Conservation (phyloP, 495 filamentous ascomycete genomes). For the Tetracladium marchalianum region DNA sequence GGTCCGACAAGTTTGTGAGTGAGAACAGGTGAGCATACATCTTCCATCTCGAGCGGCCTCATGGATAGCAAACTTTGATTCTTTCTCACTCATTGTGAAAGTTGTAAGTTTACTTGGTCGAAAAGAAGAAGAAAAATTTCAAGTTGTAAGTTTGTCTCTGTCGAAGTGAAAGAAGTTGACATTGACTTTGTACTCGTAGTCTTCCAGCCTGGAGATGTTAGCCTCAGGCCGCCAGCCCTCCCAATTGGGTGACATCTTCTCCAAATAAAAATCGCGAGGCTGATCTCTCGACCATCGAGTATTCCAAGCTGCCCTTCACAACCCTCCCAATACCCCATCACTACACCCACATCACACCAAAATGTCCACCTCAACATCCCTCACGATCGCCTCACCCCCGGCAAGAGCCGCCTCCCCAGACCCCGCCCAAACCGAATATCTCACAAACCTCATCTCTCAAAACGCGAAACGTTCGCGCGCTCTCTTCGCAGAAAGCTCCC, state of each 20-base stretch:
- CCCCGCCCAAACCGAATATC: constrained; percentile 7
- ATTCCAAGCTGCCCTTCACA: background rate
- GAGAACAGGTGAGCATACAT: constrained; percentile 39
- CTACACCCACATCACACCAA: background rate
- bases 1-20: background rate
- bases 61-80: constrained; percentile 73
- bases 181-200: too few species aligned
- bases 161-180: background rate
- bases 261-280: constrained; percentile 1
- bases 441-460: constrained; percentile 32
- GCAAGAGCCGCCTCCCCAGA: constrained; percentile 18
- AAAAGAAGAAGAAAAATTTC: background rate
- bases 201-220: background rate
- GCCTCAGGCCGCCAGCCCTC: too few species aligned
- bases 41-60: constrained; percentile 82
- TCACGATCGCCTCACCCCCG: constrained; percentile 23
- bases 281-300: background rate
- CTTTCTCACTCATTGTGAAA: constrained; percentile 12
- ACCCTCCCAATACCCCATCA: background rate
- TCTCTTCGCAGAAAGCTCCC: constrained; percentile 45
- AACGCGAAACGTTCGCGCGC: constrained; percentile 64
- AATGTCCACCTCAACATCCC: background rate
- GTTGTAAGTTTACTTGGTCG: too few species aligned
- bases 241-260: too few species aligned
- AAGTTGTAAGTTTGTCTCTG: background rate